A percentile compares a stretch with the other conserved stretches of the same genome.
Evolutionary conservation across 1,284 basidiomycete species (phyloP).

Genomic region (Trichosporon asahii): DNA sequence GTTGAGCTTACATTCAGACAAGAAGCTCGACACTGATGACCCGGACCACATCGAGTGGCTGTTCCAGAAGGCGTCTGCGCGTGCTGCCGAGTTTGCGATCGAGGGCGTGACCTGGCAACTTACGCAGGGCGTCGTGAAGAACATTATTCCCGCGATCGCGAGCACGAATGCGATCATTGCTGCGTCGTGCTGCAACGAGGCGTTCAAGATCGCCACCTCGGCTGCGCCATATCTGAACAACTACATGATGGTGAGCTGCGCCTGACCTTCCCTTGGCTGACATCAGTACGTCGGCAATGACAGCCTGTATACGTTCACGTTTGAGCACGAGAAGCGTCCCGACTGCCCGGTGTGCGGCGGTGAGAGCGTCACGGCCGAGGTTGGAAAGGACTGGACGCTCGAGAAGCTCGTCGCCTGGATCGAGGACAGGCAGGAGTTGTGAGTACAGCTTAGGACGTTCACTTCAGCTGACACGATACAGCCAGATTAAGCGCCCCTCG

Average conservation of each 20-base stretch:
- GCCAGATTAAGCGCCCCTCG: constrained; percentile 91
- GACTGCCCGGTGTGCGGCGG: constrained; percentile 98
- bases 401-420: constrained; percentile 81
- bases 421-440: constrained; percentile 82
- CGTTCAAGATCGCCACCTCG: constrained; percentile 96
- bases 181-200: constrained; percentile 97
- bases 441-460: constrained; percentile 45
- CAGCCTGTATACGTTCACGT: constrained; percentile 95
- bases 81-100: constrained; percentile 91
- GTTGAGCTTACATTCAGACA: constrained; percentile 58
- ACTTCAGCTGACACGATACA: constrained; percentile 41
- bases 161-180: constrained; percentile 96
- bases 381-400: constrained; percentile 70
- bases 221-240: constrained; percentile 93
- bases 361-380: constrained; percentile 68
- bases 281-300: constrained; percentile 77
- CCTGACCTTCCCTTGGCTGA: not conserved
- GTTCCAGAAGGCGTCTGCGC: constrained; percentile 69
- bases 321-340: constrained; percentile 84
- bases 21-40: constrained; percentile 93
- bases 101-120: constrained; percentile 96
- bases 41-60: constrained; percentile 97
- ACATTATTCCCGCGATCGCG: constrained; percentile 97
- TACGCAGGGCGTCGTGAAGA: constrained; percentile 98
- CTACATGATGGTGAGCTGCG: constrained; percentile 80